phyloP scores from a whole-genome alignment of 148 eudicot species.

The Diospyros lotus region DNA sequence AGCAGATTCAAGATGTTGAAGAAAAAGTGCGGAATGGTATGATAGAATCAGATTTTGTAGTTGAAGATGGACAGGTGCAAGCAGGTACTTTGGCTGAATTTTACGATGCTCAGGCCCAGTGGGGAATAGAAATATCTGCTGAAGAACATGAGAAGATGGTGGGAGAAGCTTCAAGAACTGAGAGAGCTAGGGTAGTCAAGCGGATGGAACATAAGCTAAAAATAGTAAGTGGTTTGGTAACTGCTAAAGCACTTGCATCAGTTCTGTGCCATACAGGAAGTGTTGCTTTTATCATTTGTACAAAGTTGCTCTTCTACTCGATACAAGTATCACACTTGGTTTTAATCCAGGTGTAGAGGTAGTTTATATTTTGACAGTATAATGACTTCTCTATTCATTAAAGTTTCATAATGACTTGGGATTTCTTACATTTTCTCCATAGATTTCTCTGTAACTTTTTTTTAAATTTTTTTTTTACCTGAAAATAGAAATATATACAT shows the following conservation, averaged over 20 bases:
- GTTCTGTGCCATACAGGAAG: background rate
- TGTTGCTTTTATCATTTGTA: slow-evolving; percentile 1
- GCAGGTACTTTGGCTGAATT: slow-evolving; percentile 97
- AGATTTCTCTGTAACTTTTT: too few species aligned
- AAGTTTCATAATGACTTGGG: background rate
- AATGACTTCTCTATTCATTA: background rate
- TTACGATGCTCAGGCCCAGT: slow-evolving; percentile 87
- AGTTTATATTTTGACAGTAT: background rate
- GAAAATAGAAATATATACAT: too few species aligned
- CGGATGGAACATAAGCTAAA: slow-evolving; percentile 71
- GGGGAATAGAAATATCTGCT: slow-evolving; percentile 77
- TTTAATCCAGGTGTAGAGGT: background rate
- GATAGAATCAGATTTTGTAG: slow-evolving; percentile 29
- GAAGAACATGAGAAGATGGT: slow-evolving; percentile 71
- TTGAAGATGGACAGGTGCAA: slow-evolving; percentile 45
- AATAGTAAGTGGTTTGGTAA: slow-evolving; percentile 44
- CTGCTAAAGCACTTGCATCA: slow-evolving; percentile 6
- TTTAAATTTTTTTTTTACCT: background rate
- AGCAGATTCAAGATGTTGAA: slow-evolving; percentile 79
- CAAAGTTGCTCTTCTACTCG: background rate
- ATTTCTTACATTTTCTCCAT: background rate
- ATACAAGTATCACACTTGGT: background rate
- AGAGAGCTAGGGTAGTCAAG: slow-evolving; percentile 54
- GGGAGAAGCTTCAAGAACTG: slow-evolving; percentile 66
- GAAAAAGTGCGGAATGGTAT: slow-evolving; percentile 57